Percentiles rank a stretch among this genome's conserved stretches.
These are phyloP conservation scores for Phytophthora melonis DNA, from an alignment of 352 stramenopile genomes.

Conservation along the genomic window DNA sequence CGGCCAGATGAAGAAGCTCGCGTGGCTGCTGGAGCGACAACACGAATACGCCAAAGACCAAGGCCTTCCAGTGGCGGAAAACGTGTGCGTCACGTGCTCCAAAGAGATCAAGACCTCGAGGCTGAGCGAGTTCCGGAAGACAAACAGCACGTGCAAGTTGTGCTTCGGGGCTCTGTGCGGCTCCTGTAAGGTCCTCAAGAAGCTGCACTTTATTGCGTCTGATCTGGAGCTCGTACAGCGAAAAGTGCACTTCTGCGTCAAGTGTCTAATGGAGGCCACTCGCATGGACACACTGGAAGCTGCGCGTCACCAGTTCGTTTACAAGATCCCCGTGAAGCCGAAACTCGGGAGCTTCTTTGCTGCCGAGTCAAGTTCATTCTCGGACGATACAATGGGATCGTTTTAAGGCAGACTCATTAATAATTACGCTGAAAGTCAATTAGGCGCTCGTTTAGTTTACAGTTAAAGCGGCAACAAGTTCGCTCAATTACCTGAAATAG, in stretches of 20 bases:
- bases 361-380: background rate
- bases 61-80: background rate
- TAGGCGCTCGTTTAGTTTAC: no score
- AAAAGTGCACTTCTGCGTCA: constrained; percentile 35
- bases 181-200: constrained; percentile 20
- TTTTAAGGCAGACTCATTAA: no score
- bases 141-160: constrained; percentile 21
- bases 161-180: constrained; percentile 22
- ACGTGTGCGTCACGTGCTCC: constrained; percentile 8
- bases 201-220: constrained; percentile 29
- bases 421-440: no score
- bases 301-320: constrained; percentile 24
- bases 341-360: background rate
- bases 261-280: constrained; percentile 31
- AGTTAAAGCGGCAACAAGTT: no score
- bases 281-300: constrained; percentile 26
- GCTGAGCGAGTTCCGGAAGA: constrained; percentile 9
- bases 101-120: constrained; percentile 1
- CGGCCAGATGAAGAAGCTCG: constrained; percentile 1
- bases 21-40: background rate
- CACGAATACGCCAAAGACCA: background rate
- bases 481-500: no score
- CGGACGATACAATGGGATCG: background rate
- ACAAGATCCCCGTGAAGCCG: constrained; percentile 2
- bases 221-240: constrained; percentile 23